These are phyloP conservation scores for Aureobasidium musti DNA, from an alignment of 2,329 filamentous ascomycete genomes.

Conservation along the genomic window DNA sequence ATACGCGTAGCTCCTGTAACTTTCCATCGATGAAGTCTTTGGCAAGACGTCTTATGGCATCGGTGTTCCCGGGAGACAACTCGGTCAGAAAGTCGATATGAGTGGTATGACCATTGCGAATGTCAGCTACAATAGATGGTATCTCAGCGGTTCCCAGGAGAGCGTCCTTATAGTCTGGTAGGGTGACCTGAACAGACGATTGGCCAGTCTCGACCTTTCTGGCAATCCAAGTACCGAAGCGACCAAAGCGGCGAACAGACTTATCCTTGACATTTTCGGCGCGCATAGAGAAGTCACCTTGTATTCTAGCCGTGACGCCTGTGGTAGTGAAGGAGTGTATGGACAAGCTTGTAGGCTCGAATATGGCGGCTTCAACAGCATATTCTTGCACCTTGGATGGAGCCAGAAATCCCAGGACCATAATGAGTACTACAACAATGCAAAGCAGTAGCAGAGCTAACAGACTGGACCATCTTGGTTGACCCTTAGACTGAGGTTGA, in stretches of 20 bases:
- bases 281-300: slow-evolving; percentile 80
- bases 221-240: slow-evolving; percentile 77
- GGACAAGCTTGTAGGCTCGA: slow-evolving; percentile 80
- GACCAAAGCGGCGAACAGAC: slow-evolving; percentile 72
- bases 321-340: slow-evolving; percentile 79
- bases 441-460: slow-evolving; percentile 70
- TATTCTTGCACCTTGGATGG: slow-evolving; percentile 83
- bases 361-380: slow-evolving; percentile 75
- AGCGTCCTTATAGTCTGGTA: slow-evolving; percentile 79
- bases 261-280: slow-evolving; percentile 71
- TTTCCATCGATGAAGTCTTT: slow-evolving; percentile 86
- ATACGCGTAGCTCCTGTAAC: slow-evolving; percentile 68
- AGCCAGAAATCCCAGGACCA: slow-evolving; percentile 76
- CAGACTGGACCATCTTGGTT: slow-evolving; percentile 70
- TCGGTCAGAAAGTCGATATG: slow-evolving; percentile 77
- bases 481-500: slow-evolving; percentile 41
- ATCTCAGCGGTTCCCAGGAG: slow-evolving; percentile 75
- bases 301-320: slow-evolving; percentile 76
- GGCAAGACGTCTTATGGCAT: slow-evolving; percentile 75
- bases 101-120: slow-evolving; percentile 76
- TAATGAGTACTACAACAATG: slow-evolving; percentile 64
- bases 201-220: slow-evolving; percentile 71
- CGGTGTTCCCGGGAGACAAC: slow-evolving; percentile 71
- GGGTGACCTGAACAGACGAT: slow-evolving; percentile 71
- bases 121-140: slow-evolving; percentile 72